phyloP scores from a whole-genome alignment of 805 yeast genomes.

The Saccharomycopsis sp. region DNA sequence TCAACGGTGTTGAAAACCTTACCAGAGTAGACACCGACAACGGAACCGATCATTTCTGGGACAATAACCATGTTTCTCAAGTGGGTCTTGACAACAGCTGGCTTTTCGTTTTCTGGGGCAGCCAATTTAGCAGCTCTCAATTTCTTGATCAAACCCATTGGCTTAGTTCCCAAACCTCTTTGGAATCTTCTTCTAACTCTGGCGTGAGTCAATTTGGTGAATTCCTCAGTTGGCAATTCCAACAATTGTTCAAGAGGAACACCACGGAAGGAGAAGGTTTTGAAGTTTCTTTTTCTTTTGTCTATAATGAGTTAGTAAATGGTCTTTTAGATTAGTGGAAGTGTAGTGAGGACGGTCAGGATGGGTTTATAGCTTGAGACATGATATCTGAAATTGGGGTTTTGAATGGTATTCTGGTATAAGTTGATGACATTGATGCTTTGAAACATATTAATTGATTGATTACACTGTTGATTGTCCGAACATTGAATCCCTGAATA shows the following conservation, averaged over 20 bases:
- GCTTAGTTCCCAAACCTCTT: conserved; percentile 93
- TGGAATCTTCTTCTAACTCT: conserved; percentile 99
- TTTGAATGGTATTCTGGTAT: no score
- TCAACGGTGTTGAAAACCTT: conserved; percentile 99
- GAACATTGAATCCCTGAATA: no score
- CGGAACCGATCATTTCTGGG: conserved; percentile 99
- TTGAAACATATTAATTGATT: no score
- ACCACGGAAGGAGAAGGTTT: conserved; percentile 98
- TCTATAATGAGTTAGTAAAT: conserved; percentile 28
- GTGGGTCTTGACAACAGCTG: conserved; percentile 97
- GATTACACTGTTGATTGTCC: no score
- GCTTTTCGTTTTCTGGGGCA: conserved; percentile 90
- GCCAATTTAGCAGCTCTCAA: conserved; percentile 95
- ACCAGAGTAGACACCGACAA: conserved; percentile 99
- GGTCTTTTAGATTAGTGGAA: no score
- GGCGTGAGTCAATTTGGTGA: conserved; percentile 93
- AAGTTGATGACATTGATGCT: no score
- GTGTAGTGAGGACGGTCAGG: no score
- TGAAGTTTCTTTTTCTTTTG: conserved; percentile 86
- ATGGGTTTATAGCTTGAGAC: no score
- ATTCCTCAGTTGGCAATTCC: conserved; percentile 93
- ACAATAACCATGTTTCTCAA: conserved; percentile 97
- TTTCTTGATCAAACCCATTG: conserved; percentile 94
- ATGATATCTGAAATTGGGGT: no score
- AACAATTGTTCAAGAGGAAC: conserved; percentile 92